These are phyloP conservation scores for Hericium coralloides DNA, from an alignment of 768 basidiomycete genomes.

Conservation along the genomic window DNA sequence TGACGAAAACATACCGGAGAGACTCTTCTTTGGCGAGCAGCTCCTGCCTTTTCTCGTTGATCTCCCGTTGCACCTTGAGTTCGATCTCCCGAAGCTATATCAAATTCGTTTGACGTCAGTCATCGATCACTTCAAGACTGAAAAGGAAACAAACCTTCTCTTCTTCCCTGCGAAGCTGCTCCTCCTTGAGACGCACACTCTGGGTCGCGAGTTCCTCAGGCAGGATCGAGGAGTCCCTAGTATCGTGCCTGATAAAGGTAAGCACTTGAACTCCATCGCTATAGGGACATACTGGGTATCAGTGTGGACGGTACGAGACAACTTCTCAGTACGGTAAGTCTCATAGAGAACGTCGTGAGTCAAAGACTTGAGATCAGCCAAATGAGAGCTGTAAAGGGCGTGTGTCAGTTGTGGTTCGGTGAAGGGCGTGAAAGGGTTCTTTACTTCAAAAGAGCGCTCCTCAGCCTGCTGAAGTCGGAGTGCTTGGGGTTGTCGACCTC, in stretches of 20 bases:
- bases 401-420: neutral
- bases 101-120: too few relatives aligned
- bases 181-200: conserved; percentile 96
- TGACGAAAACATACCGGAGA: conserved; percentile 48
- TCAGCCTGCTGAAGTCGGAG: conserved; percentile 93
- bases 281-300: conserved; percentile 54
- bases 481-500: conserved; percentile 99
- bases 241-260: conserved; percentile 14
- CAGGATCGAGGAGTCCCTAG: conserved; percentile 79
- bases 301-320: conserved; percentile 81
- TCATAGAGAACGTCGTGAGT: conserved; percentile 94
- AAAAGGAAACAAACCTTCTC: conserved; percentile 56
- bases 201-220: conserved; percentile 97
- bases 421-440: conserved; percentile 13
- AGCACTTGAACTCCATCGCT: neutral
- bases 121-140: too few relatives aligned
- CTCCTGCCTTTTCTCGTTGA: conserved; percentile 96
- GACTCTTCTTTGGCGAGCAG: conserved; percentile 94
- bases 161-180: conserved; percentile 94
- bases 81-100: conserved; percentile 89
- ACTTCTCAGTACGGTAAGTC: conserved; percentile 96
- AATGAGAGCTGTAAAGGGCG: conserved; percentile 61
- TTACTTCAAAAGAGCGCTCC: conserved; percentile 87
- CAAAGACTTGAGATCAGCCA: conserved; percentile 89
- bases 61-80: conserved; percentile 94